Conservation (phyloP, 2,329 filamentous ascomycete genomes). For the Knoxdaviesia capensis region DNA sequence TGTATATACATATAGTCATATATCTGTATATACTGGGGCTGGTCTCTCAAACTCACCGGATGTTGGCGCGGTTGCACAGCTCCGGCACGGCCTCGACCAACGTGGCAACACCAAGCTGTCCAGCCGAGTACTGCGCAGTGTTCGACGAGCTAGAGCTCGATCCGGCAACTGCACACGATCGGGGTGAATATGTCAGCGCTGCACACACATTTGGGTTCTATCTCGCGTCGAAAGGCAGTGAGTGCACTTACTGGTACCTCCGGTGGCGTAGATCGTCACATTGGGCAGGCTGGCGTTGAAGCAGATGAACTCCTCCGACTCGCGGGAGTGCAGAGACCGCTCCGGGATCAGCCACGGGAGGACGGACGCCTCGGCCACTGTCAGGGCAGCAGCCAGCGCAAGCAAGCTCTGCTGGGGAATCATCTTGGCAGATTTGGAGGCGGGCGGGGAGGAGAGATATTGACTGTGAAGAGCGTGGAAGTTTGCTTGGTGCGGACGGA, state of each 20-base stretch:
- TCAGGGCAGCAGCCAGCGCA: too few relatives aligned
- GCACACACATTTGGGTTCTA: neutral
- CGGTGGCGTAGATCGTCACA: slow-evolving; percentile 34
- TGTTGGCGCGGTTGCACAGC: slow-evolving; percentile 30
- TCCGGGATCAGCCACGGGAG: neutral
- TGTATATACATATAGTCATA: too few relatives aligned
- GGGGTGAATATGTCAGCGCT: neutral
- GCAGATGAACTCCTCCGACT: slow-evolving; percentile 5
- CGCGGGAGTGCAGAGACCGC: slow-evolving; percentile 1
- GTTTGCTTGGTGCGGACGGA: too few relatives aligned
- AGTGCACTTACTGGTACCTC: slow-evolving; percentile 25
- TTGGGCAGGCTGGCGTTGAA: slow-evolving; percentile 27
- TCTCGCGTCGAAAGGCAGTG: too few relatives aligned
- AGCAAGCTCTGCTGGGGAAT: too few relatives aligned
- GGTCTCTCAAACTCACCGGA: slow-evolving; percentile 9
- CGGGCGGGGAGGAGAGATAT: too few relatives aligned
- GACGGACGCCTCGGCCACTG: neutral
- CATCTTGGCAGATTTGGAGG: too few relatives aligned
- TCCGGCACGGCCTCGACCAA: slow-evolving; percentile 34
- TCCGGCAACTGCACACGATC: slow-evolving; percentile 20
- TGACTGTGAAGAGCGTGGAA: too few relatives aligned
- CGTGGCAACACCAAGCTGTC: slow-evolving; percentile 23
- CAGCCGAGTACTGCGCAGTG: slow-evolving; percentile 21
- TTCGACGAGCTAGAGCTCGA: slow-evolving; percentile 24
- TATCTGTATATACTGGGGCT: too few relatives aligned